Conservation (phyloP, 164 flowering plant genomes). For the Stephania cephalantha region DNA sequence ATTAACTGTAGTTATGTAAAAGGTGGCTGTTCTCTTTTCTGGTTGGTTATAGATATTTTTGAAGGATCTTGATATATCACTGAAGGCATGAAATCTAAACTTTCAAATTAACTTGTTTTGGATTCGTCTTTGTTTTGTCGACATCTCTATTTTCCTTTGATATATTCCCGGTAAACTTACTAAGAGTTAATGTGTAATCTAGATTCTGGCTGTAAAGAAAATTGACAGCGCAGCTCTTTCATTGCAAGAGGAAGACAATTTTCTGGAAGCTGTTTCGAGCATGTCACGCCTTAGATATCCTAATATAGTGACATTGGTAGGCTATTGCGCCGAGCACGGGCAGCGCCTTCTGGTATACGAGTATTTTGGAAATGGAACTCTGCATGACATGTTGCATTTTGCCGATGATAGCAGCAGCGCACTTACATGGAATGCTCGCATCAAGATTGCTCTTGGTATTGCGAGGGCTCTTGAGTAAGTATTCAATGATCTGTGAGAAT, state of each 20-base stretch:
- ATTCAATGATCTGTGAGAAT: constrained; percentile 14
- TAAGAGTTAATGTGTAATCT: constrained; percentile 11
- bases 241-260: constrained; percentile 84
- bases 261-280: constrained; percentile 85
- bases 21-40: too few relatives aligned
- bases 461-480: constrained; percentile 92
- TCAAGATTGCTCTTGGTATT: constrained; percentile 83
- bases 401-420: constrained; percentile 62
- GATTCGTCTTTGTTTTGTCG: neutral
- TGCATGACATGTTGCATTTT: constrained; percentile 86
- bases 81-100: neutral
- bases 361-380: constrained; percentile 62
- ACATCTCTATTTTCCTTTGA: neutral
- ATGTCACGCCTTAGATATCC: constrained; percentile 91
- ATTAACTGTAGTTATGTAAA: too few relatives aligned
- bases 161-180: neutral
- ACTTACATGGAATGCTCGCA: constrained; percentile 87
- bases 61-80: too few relatives aligned
- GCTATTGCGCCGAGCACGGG: constrained; percentile 88
- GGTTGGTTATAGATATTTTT: too few relatives aligned
- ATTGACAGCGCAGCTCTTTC: constrained; percentile 86
- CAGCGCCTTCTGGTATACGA: constrained; percentile 88
- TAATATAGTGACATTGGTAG: constrained; percentile 61
- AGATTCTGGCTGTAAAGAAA: constrained; percentile 83
- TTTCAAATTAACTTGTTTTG: neutral